These are phyloP conservation scores for Candida coleopterorum DNA, from an alignment of 805 yeast genomes.

Conservation along the genomic window DNA sequence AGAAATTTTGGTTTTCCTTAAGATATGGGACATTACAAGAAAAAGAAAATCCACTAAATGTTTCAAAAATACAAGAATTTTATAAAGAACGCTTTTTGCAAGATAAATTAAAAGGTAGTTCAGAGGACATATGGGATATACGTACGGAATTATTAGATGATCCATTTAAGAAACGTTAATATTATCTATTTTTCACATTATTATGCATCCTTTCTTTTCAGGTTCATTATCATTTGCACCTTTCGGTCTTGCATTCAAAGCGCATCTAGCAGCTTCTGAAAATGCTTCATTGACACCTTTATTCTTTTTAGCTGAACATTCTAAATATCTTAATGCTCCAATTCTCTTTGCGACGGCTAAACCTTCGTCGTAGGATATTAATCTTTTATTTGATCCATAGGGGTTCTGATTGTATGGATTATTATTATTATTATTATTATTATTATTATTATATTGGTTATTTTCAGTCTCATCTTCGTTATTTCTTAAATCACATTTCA, in stretches of 20 bases:
- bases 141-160: slow-evolving; percentile 28
- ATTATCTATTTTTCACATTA: slow-evolving; percentile 24
- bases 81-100: slow-evolving; percentile 60
- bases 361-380: slow-evolving; percentile 91
- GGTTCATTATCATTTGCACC: slow-evolving; percentile 53
- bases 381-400: slow-evolving; percentile 38
- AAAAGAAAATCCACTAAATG: slow-evolving; percentile 20
- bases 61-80: slow-evolving; percentile 57
- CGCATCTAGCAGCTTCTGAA: slow-evolving; percentile 97
- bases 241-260: slow-evolving; percentile 82
- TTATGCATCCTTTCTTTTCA: slow-evolving; percentile 35
- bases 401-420: slow-evolving; percentile 32
- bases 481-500: slow-evolving; percentile 87
- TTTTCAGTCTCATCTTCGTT: slow-evolving; percentile 41
- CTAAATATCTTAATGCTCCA: slow-evolving; percentile 91
- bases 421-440: too few species aligned
- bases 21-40: slow-evolving; percentile 39
- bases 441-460: slow-evolving; percentile 20
- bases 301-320: slow-evolving; percentile 94
- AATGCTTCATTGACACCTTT: slow-evolving; percentile 99
- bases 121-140: slow-evolving; percentile 81
- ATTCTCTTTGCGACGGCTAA: slow-evolving; percentile 85
- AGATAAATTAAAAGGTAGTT: slow-evolving; percentile 62
- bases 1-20: slow-evolving; percentile 78
- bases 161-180: slow-evolving; percentile 30